phyloP scores from a whole-genome alignment of 2,329 filamentous ascomycete genomes.

The Scedosporium minutisporum region DNA sequence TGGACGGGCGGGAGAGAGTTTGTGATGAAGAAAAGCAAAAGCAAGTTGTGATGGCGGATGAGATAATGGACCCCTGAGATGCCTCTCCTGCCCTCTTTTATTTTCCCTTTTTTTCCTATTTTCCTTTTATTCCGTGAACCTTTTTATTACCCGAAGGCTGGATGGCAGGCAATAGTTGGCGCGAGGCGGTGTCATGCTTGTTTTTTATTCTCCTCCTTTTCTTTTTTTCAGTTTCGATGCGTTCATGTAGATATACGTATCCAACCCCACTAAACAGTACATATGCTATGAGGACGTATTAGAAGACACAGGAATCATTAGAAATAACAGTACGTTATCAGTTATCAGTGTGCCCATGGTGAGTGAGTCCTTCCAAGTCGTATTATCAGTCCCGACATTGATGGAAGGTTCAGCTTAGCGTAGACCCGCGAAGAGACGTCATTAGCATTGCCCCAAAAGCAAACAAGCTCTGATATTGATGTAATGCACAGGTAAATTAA shows the following conservation, averaged over 20 bases:
- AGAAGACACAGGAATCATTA: not conserved
- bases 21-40: not conserved
- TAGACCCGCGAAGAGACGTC: too few species aligned
- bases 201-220: not conserved
- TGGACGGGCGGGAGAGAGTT: not conserved
- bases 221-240: not conserved
- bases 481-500: too few species aligned
- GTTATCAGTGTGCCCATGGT: too few species aligned
- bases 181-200: not conserved
- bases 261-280: not conserved
- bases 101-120: not conserved
- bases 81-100: not conserved
- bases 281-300: not conserved
- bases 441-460: too few species aligned
- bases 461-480: too few species aligned
- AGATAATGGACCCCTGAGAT: not conserved
- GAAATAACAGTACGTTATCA: too few species aligned
- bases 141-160: not conserved
- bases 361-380: too few species aligned
- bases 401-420: too few species aligned
- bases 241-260: not conserved
- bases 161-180: not conserved
- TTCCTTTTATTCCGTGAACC: not conserved
- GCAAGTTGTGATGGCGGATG: not conserved
- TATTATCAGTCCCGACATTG: too few species aligned